These are phyloP conservation scores for Purpureocillium takamizusanense DNA, from an alignment of 2,329 filamentous ascomycete genomes.

Conservation along the genomic window DNA sequence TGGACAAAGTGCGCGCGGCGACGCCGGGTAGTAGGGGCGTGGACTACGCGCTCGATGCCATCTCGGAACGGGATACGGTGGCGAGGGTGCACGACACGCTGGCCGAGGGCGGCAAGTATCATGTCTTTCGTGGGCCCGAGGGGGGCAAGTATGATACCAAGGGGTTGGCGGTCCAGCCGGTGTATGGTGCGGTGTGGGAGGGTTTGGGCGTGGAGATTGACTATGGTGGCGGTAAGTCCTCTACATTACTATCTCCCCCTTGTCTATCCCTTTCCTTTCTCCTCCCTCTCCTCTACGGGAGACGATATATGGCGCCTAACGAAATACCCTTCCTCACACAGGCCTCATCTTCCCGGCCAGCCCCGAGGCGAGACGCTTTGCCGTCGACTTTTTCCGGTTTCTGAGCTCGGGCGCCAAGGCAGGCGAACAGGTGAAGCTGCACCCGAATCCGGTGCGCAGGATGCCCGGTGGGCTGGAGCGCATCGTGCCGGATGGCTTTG, in stretches of 20 bases:
- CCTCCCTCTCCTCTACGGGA: too few relatives aligned
- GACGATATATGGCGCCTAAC: too few relatives aligned
- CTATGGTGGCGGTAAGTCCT: constrained; percentile 20
- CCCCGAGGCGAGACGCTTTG: constrained; percentile 16
- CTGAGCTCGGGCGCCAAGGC: constrained; percentile 12
- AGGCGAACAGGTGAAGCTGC: constrained; percentile 6
- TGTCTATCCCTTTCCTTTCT: too few relatives aligned
- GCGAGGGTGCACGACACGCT: constrained; percentile 17
- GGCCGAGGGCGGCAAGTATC: constrained; percentile 12
- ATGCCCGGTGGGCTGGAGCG: constrained; percentile 22
- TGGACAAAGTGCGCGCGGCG: constrained; percentile 14
- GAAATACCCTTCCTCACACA: neutral
- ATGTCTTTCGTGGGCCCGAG: constrained; percentile 13
- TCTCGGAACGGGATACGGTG: constrained; percentile 29
- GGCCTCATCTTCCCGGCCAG: constrained; percentile 7
- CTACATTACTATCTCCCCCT: too few relatives aligned
- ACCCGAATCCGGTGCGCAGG: constrained; percentile 19
- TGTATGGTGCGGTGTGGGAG: constrained; percentile 33
- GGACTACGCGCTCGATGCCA: constrained; percentile 27
- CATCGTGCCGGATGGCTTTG: constrained; percentile 17
- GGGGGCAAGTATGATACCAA: constrained; percentile 13
- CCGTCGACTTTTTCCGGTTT: constrained; percentile 26
- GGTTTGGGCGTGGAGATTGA: constrained; percentile 28
- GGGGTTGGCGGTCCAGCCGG: constrained; percentile 17
- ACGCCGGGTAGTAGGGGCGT: constrained; percentile 16